phyloP scores from a whole-genome alignment of 352 stramenopile species.

The Globisporangium rhizosaccharum region DNA sequence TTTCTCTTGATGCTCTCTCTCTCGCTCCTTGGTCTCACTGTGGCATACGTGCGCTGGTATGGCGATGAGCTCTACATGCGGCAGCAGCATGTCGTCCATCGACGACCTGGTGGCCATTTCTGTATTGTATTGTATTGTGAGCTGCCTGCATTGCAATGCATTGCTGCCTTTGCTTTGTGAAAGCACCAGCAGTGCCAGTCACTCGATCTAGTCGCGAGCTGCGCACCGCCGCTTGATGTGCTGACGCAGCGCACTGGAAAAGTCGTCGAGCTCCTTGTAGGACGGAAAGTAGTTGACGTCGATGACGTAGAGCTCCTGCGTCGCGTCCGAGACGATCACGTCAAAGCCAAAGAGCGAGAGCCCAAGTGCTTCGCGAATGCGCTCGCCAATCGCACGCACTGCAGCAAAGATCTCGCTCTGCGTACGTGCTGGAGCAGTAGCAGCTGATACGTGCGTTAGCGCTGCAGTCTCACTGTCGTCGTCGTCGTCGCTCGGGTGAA shows the following conservation, averaged over 20 bases:
- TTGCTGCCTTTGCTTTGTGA: too few species aligned
- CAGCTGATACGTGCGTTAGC: not conserved
- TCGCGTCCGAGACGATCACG: conserved; percentile 68
- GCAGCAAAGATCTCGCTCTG: conserved; percentile 53
- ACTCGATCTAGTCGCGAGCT: not conserved
- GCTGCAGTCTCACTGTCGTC: not conserved
- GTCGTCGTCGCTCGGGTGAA: conserved; percentile 23
- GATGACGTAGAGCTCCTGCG: conserved; percentile 61
- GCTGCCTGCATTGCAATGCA: too few species aligned
- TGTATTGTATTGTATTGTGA: too few species aligned
- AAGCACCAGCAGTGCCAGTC: too few species aligned
- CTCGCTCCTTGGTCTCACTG: too few species aligned
- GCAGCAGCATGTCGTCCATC: too few species aligned
- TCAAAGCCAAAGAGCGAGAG: conserved; percentile 84
- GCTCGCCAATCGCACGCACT: conserved; percentile 53
- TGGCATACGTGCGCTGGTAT: too few species aligned
- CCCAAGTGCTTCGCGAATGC: conserved; percentile 52
- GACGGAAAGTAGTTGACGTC: conserved; percentile 89
- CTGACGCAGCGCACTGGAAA: conserved; percentile 45
- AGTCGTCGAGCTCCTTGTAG: conserved; percentile 76
- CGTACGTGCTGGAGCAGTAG: conserved; percentile 6
- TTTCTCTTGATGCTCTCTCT: too few species aligned
- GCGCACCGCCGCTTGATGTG: conserved; percentile 48
- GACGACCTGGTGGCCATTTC: too few species aligned
- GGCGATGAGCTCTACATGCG: too few species aligned